These are phyloP conservation scores for Symbiodinium natans DNA, from an alignment of 73 alveolate species.

Conservation along the genomic window DNA sequence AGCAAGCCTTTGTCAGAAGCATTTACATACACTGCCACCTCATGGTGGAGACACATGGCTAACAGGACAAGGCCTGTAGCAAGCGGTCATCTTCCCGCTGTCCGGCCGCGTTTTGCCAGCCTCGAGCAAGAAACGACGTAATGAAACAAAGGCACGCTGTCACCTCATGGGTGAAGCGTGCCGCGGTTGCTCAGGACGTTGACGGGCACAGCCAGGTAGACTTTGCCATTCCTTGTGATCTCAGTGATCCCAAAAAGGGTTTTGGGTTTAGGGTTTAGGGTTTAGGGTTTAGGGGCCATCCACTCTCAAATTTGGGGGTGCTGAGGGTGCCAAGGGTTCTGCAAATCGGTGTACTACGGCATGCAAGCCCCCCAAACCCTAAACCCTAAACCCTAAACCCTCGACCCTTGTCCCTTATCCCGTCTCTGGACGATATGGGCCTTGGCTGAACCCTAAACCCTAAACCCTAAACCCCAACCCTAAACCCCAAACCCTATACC, in stretches of 20 bases:
- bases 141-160: not conserved
- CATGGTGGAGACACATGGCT: not conserved
- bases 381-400: no score
- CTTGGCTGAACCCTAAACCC: no score
- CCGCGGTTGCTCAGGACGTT: slow-evolving; percentile 75
- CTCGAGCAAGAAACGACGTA: not conserved
- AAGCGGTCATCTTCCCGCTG: not conserved
- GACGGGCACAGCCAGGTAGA: slow-evolving; percentile 55
- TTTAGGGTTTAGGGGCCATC: no score
- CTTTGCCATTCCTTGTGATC: slow-evolving; percentile 42
- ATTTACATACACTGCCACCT: not conserved
- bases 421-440: no score
- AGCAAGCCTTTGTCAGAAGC: not conserved
- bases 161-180: slow-evolving; percentile 32
- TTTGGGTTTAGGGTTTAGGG: no score
- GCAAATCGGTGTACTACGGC: no score
- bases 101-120: not conserved
- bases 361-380: no score
- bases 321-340: no score
- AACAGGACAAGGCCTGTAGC: slow-evolving; percentile 10
- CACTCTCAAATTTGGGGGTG: no score
- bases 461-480: no score
- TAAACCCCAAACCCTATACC: not conserved
- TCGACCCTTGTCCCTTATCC: no score
- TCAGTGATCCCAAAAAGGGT: no score